phyloP scores from a whole-genome alignment of 2,329 filamentous ascomycete species.

The Uncinocarpus reesii region DNA sequence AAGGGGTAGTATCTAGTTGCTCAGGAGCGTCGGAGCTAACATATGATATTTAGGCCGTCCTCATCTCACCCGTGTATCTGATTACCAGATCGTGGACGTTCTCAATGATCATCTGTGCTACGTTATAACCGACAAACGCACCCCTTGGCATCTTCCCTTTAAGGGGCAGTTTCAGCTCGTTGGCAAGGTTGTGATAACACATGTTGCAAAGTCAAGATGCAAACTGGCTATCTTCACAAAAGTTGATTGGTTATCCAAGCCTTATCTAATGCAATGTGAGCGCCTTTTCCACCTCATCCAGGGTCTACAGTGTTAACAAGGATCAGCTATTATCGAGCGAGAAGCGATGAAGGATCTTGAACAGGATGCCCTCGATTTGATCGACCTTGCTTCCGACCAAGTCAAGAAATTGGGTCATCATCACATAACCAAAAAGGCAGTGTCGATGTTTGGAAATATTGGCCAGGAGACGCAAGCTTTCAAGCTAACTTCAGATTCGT shows the following conservation, averaged over 20 bases:
- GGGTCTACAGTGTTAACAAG: background rate
- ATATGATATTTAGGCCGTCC: constrained; percentile 32
- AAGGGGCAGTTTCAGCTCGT: constrained; percentile 68
- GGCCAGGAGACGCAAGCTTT: constrained; percentile 36
- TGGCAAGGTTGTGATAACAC: constrained; percentile 87
- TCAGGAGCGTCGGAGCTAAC: constrained; percentile 13
- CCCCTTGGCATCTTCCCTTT: constrained; percentile 76
- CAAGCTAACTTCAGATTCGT: constrained; percentile 29
- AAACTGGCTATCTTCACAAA: constrained; percentile 81
- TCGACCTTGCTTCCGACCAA: constrained; percentile 43
- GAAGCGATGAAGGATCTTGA: constrained; percentile 61
- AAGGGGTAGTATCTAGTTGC: constrained; percentile 25
- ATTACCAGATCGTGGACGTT: constrained; percentile 78
- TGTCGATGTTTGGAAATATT: constrained; percentile 41
- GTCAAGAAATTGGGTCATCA: constrained; percentile 39
- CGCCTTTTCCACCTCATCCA: background rate
- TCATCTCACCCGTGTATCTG: constrained; percentile 55
- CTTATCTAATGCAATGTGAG: constrained; percentile 40
- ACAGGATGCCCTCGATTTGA: constrained; percentile 39
- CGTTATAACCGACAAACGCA: constrained; percentile 53
- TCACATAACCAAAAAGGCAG: constrained; percentile 40
- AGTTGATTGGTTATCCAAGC: constrained; percentile 71
- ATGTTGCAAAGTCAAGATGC: constrained; percentile 81
- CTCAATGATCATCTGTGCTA: constrained; percentile 67
- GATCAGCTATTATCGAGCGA: constrained; percentile 44